Base-by-base conservation (phyloP, 2,329 filamentous ascomycete genomes). In the Stylonectria norvegica region DNA sequence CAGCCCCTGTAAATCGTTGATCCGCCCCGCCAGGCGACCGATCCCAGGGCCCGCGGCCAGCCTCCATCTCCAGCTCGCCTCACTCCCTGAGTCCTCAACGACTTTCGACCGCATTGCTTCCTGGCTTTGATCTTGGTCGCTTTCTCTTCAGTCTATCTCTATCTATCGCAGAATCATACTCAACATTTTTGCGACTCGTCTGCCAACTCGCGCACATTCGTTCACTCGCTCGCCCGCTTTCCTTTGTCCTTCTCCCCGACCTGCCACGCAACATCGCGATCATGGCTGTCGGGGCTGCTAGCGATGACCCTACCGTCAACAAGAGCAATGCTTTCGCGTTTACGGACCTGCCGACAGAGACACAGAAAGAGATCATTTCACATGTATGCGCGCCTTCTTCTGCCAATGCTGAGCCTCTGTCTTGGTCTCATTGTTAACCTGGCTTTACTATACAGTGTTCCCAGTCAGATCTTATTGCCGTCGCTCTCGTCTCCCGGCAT, bases 401-500 rank as follows among this genome's bases (percentile, higher is more conserved):
- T 8, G 14, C 30, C n/a, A n/a, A n/a, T n/a, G n/a, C n/a, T n/a
- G n/a, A 17, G 30, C 16, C 30, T 19, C 30, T 17, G 5, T 32
- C 14, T 8, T 19, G 10, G 15, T 9, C 11, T 8, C 16, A n/a
- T 19, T 20, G 19, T 43, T 53, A 32, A 49, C 20, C 17, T 14
- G n/a, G n/a, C n/a, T n/a, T 15, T 25, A 16, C 10, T 22, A 23
- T 14, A 16, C 34, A 80, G 76, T 76, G 74, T 55, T 65, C 68
- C 12, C 67, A 72, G 44, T 56, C 58, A 48, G 76, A 81, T 43
- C 69, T 79, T 36, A 73, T 81, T 40, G 75, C 71, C 45, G 67
- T 83, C 36, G 71, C 77, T 11, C 71, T 81, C 22, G 78, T 81
- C 42, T 81, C 73, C 31, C 73, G 63, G 43, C 70, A 73, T 41